A percentile compares a stretch with the other conserved stretches of the same genome.
These are phyloP conservation scores for Martiniozyma abietophila DNA, from an alignment of 805 yeast species.

Conservation along the genomic window DNA sequence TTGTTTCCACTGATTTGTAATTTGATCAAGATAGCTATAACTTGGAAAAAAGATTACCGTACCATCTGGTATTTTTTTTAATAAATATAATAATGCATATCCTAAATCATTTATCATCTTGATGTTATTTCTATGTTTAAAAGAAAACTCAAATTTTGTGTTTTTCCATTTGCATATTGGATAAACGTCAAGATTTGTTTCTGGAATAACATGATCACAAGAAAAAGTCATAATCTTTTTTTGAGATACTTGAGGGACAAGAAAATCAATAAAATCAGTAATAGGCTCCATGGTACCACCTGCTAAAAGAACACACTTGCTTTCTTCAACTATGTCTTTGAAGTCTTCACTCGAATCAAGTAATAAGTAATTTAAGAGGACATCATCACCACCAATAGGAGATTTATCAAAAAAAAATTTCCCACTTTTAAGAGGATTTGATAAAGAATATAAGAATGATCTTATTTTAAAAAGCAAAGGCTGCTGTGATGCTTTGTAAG, in stretches of 20 bases:
- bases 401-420: constrained; percentile 51
- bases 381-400: constrained; percentile 19
- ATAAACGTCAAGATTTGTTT: constrained; percentile 52
- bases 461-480: constrained; percentile 61
- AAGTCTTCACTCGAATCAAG: constrained; percentile 73
- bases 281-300: constrained; percentile 97
- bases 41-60: constrained; percentile 80
- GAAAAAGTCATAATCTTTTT: constrained; percentile 43
- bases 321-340: constrained; percentile 50
- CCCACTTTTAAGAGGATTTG: constrained; percentile 76
- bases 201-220: constrained; percentile 82
- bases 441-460: constrained; percentile 51
- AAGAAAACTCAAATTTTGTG: constrained; percentile 53
- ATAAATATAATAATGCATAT: constrained; percentile 32
- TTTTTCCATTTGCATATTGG: constrained; percentile 30
- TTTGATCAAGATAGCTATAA: constrained; percentile 56
- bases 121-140: constrained; percentile 44
- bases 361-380: constrained; percentile 54
- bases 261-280: constrained; percentile 53
- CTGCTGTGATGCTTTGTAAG: constrained; percentile 15
- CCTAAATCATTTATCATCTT: constrained; percentile 45
- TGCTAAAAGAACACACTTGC: constrained; percentile 67
- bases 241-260: constrained; percentile 48
- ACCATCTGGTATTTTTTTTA: constrained; percentile 54
- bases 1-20: constrained; percentile 44